phyloP scores from a whole-genome alignment of 208 protist genomes.

The Crithidia sp. region DNA sequence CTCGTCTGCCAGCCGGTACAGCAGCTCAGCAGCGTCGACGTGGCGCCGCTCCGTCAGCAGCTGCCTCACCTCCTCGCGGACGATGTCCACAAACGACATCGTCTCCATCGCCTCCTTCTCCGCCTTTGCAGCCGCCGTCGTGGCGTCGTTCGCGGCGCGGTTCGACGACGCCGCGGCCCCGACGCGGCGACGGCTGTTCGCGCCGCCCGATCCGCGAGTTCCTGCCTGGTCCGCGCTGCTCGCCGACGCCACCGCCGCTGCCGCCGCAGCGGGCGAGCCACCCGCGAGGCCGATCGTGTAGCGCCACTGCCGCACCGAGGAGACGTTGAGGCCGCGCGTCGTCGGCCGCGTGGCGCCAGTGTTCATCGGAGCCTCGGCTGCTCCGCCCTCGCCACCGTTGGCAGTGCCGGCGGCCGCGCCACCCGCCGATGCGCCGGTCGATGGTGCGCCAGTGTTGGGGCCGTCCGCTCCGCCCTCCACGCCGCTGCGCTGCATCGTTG shows the following conservation, averaged over 20 bases:
- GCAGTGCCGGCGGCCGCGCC: neutral
- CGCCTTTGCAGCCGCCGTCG: conserved; percentile 10
- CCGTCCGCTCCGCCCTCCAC: neutral
- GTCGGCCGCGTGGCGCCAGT: conserved; percentile 41
- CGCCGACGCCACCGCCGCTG: conserved; percentile 15
- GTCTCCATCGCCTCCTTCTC: conserved; percentile 45
- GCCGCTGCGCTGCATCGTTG: conserved; percentile 16
- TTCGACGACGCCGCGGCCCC: neutral
- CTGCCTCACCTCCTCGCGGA: conserved; percentile 72
- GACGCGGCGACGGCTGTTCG: conserved; percentile 4
- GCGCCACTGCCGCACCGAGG: conserved; percentile 72
- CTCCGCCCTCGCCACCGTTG: neutral
- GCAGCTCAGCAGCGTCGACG: conserved; percentile 69
- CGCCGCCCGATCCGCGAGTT: neutral
- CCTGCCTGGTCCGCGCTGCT: conserved; percentile 13
- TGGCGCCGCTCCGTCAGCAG: conserved; percentile 72
- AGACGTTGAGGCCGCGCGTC: conserved; percentile 71
- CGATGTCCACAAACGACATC: conserved; percentile 64
- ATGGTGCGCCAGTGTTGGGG: neutral
- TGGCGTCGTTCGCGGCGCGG: neutral
- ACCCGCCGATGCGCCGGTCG: neutral
- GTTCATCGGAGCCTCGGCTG: conserved; percentile 6
- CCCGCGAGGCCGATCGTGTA: conserved; percentile 33
- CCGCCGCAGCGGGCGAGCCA: conserved; percentile 8
- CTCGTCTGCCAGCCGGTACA: conserved; percentile 61